Evolutionary conservation across 208 protist genomes (phyloP), one percentile per base, ranked within the genome.

Genomic region (Wallacemonas sp.): DNA sequence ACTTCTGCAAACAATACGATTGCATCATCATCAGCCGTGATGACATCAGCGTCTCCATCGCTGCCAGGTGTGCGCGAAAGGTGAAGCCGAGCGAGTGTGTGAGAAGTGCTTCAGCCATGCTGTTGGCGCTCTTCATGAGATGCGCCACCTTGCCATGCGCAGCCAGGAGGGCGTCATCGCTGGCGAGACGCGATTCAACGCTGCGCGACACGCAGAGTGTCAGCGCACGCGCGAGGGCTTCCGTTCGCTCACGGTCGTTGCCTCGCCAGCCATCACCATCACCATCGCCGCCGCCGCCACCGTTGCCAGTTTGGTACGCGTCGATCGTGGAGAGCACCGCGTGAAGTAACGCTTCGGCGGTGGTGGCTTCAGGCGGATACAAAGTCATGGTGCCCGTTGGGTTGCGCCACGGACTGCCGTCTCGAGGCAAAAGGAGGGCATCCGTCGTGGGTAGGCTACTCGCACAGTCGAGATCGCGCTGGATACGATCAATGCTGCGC

Each of bases 71-170:
- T 2, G 53, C 34, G 17, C 59, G 68, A 44, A 86, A 63, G 21
- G 58, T 79, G 26, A 74, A 59, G 26, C 56, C 44, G 15, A 86
- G 59, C 5, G 72, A 60, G 53, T 86, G 75, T 1, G 70, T 59
- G 34, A 85, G 70, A 9, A 83, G 33, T 34, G 55, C 12, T 62
- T 82, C 79, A 11, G 73, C 66, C 70, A 89, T 80, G 31, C 77
- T 44, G 55, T 89, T 79, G 1, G 83, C 82, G n/a, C 45, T 60
- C 63, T 70, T 73, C 59, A 86, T 79, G 27, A 89, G 53, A 5
- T 28, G 27, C 21, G 66, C 65, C 27, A 81, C 68, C 34, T 47
- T 56, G 41, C 60, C n/a, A 45, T 81, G 73, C 8, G 70, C 68
- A 5, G 47, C 31, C 1, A 64, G 47, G 34, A 83, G 27, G 0